A percentile compares a stretch with the other conserved stretches of the same genome.
These are phyloP conservation scores for Sporothrix pallida DNA, from an alignment of 2,329 filamentous ascomycete genomes.

Conservation along the genomic window DNA sequence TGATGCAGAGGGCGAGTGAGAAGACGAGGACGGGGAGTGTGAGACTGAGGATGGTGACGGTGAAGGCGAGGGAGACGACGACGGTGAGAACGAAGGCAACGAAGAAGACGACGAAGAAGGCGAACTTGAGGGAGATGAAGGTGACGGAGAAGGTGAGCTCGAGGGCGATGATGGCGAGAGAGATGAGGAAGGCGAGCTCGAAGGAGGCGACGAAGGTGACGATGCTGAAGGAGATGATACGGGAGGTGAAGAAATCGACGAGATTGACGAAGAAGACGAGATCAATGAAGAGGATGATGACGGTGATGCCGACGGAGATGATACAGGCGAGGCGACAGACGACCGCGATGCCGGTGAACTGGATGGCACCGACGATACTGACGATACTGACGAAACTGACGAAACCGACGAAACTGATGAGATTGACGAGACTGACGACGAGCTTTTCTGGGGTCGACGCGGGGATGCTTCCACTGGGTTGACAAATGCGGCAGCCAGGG, in stretches of 20 bases:
- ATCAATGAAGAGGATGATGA: background rate
- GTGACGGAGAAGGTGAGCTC: too few relatives aligned
- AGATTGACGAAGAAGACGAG: background rate
- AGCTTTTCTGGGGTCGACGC: background rate
- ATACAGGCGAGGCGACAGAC: background rate
- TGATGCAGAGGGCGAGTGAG: background rate
- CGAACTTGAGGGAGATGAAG: too few relatives aligned
- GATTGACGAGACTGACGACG: background rate
- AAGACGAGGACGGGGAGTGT: background rate
- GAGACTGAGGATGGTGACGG: background rate
- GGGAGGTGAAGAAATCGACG: too few relatives aligned
- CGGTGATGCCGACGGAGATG: background rate
- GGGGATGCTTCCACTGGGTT: background rate
- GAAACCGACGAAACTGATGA: background rate
- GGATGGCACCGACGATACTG: background rate
- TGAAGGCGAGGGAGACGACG: too few relatives aligned
- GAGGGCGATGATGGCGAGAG: too few relatives aligned
- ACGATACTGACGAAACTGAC: background rate
- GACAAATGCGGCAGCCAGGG: background rate
- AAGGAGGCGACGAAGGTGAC: background rate
- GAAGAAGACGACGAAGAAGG: too few relatives aligned
- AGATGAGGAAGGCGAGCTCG: background rate
- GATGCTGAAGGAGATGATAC: background rate
- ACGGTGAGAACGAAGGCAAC: too few relatives aligned
- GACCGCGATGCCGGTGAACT: background rate